Conservation (phyloP, 2,329 filamentous ascomycete species). For the Paracamarosporium sp. region DNA sequence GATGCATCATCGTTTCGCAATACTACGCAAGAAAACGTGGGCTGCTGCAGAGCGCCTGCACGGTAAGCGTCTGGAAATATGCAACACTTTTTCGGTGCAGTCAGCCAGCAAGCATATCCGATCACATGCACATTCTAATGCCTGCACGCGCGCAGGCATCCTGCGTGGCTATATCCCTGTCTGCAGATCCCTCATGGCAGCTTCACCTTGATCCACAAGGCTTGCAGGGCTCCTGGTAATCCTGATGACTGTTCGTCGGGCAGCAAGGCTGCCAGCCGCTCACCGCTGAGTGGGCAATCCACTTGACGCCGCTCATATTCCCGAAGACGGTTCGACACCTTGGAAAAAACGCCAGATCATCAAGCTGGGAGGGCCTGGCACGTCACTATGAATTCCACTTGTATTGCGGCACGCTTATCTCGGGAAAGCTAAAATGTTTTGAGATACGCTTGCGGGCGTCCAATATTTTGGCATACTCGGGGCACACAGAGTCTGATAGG, state of each 20-base stretch:
- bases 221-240: conserved; percentile 8
- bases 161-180: conserved; percentile 13
- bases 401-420: background rate
- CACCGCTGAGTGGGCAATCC: background rate
- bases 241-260: conserved; percentile 14
- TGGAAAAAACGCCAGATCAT: background rate
- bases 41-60: conserved; percentile 12
- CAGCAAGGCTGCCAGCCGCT: conserved; percentile 5
- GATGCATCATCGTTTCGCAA: background rate
- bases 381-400: background rate
- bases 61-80: conserved; percentile 11
- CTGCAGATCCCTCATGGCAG: conserved; percentile 16
- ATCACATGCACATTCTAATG: conserved; percentile 13
- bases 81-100: conserved; percentile 5
- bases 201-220: conserved; percentile 9
- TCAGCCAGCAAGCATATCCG: conserved; percentile 5
- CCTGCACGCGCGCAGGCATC: conserved; percentile 4
- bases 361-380: background rate
- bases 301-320: background rate
- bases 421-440: background rate
- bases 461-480: background rate
- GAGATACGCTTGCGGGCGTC: background rate
- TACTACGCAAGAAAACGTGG: conserved; percentile 1
- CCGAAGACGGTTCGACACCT: background rate
- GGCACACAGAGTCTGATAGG: background rate